A percentile compares a stretch with the other conserved stretches of the same genome.
Conservation (phyloP, 352 stramenopile species). For the Globisporangium yorkense region DNA sequence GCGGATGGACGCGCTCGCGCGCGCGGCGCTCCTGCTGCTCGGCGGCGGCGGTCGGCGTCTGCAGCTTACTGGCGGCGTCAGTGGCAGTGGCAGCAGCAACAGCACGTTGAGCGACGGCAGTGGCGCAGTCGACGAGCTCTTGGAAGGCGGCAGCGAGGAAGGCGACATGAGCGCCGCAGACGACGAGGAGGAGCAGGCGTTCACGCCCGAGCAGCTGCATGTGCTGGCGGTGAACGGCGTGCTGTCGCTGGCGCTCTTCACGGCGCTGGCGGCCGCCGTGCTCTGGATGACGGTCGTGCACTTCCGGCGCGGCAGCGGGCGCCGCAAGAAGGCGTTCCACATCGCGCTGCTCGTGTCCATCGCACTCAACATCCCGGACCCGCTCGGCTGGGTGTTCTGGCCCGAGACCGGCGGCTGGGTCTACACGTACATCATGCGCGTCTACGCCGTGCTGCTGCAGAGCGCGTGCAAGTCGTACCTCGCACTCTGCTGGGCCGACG, state of each 20-base stretch:
- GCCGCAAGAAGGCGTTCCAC: constrained; percentile 70
- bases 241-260: constrained; percentile 58
- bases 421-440: constrained; percentile 50
- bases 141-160: not conserved
- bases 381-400: constrained; percentile 51
- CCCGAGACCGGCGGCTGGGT: constrained; percentile 62
- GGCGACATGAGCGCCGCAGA: not conserved
- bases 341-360: constrained; percentile 57
- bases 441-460: constrained; percentile 67
- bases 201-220: constrained; percentile 31
- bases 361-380: constrained; percentile 58
- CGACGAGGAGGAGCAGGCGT: constrained; percentile 10
- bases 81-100: constrained; percentile 6
- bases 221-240: constrained; percentile 50
- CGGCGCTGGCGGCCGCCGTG: constrained; percentile 46
- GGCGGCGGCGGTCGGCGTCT: constrained; percentile 2
- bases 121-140: not conserved
- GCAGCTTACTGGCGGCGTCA: not conserved
- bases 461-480: constrained; percentile 80
- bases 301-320: constrained; percentile 41
- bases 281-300: constrained; percentile 62
- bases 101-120: constrained; percentile 1
- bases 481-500: constrained; percentile 71
- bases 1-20: constrained; percentile 16
- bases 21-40: constrained; percentile 12